Conservation (phyloP, 116 monocot genomes). For the Thalassia testudinum region DNA sequence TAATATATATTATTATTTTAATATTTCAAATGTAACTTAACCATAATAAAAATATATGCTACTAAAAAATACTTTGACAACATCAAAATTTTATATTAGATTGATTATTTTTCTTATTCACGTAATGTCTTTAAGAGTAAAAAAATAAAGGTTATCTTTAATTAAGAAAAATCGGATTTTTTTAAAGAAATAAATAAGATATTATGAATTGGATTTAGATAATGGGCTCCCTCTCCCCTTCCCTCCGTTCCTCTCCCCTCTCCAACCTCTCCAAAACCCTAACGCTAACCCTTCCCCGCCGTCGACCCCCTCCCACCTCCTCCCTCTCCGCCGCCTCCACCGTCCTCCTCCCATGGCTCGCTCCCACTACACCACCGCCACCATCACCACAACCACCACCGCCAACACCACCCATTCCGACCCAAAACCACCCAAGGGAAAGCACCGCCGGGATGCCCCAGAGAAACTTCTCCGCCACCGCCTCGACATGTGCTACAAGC, state of each 20-base stretch:
- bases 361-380: conserved; percentile 5
- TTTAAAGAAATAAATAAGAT: too few relatives aligned
- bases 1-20: too few relatives aligned
- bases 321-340: neutral
- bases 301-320: neutral
- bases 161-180: too few relatives aligned
- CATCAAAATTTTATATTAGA: too few relatives aligned
- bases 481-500: conserved; percentile 66
- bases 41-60: too few relatives aligned
- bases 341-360: neutral
- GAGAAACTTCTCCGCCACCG: conserved; percentile 41
- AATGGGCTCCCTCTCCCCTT: too few relatives aligned
- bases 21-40: too few relatives aligned
- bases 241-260: neutral
- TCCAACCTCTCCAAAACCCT: conserved; percentile 8
- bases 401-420: conserved; percentile 4
- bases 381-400: neutral
- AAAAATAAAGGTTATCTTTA: too few relatives aligned
- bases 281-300: neutral
- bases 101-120: too few relatives aligned
- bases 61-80: too few relatives aligned
- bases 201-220: too few relatives aligned
- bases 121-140: too few relatives aligned
- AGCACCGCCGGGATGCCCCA: conserved; percentile 30
- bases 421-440: conserved; percentile 9